phyloP scores from a whole-genome alignment of 345 rosid species.

The Psidium guajava region DNA sequence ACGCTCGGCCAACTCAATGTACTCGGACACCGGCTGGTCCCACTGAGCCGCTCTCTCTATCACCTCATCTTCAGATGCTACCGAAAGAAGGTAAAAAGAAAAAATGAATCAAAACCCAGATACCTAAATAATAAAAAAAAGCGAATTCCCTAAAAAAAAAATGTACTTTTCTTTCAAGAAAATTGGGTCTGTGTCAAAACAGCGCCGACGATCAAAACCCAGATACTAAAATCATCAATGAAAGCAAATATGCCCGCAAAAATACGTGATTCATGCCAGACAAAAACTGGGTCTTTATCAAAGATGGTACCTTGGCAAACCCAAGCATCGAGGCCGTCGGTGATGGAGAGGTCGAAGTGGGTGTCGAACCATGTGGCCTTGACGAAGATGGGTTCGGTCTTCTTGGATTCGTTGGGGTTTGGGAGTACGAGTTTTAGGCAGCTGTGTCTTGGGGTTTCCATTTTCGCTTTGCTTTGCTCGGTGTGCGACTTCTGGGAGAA shows the following conservation, averaged over 20 bases:
- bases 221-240: background rate
- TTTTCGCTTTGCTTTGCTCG: background rate
- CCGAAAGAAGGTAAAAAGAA: background rate
- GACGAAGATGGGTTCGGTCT: slow-evolving; percentile 41
- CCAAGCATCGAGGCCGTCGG: slow-evolving; percentile 74
- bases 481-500: background rate
- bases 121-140: background rate
- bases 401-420: slow-evolving; percentile 10
- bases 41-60: slow-evolving; percentile 74
- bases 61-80: slow-evolving; percentile 68
- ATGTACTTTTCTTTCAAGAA: background rate
- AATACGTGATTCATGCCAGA: background rate
- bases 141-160: no score
- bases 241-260: background rate
- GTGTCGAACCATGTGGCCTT: slow-evolving; percentile 60
- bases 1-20: slow-evolving; percentile 61
- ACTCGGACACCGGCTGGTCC: slow-evolving; percentile 67
- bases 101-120: background rate
- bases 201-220: background rate
- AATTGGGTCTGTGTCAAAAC: background rate
- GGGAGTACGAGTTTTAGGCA: slow-evolving; percentile 57
- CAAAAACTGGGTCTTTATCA: background rate
- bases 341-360: slow-evolving; percentile 61
- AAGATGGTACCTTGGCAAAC: slow-evolving; percentile 41
- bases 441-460: slow-evolving; percentile 29